Evolutionary conservation across 805 yeast genomes (phyloP).

Genomic region (Pichia heedii): DNA sequence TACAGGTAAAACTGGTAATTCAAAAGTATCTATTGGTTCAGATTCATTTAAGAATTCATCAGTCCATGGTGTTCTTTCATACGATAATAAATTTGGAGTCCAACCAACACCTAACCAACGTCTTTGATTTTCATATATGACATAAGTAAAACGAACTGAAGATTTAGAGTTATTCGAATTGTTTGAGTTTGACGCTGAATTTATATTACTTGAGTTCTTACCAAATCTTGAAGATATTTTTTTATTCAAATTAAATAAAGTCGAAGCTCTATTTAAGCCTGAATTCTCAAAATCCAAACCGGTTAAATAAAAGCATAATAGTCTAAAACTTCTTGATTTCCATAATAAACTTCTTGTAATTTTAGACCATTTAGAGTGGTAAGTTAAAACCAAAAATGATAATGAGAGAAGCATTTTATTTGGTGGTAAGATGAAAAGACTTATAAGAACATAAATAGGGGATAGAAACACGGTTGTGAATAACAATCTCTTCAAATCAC

Average conservation of each 20-base stretch:
- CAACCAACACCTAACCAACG: conserved; percentile 98
- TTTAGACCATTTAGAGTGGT: conserved; percentile 79
- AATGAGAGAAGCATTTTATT: conserved; percentile 49
- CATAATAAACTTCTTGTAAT: conserved; percentile 79
- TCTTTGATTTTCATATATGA: conserved; percentile 88
- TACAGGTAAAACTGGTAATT: conserved; percentile 57
- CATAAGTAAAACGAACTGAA: conserved; percentile 80
- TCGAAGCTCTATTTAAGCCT: conserved; percentile 25
- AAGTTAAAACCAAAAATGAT: conserved; percentile 61
- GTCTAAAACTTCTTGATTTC: conserved; percentile 67
- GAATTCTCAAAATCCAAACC: conserved; percentile 63
- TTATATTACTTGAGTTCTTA: conserved; percentile 13
- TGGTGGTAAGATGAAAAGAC: conserved; percentile 64
- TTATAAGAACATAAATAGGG: conserved; percentile 68
- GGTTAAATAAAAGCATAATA: conserved; percentile 70
- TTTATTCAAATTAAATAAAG: conserved; percentile 41
- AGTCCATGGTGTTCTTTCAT: conserved; percentile 95
- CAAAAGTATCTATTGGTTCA: conserved; percentile 65
- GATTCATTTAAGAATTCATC: conserved; percentile 90
- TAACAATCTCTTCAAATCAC: conserved; percentile 70
- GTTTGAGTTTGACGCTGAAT: conserved; percentile 5
- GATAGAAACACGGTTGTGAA: conserved; percentile 81
- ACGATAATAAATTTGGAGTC: conserved; percentile 85
- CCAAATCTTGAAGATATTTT: conserved; percentile 34
- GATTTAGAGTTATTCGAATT: conserved; percentile 8